Conservation (phyloP, 1,139 yeast species). For the Geotrichum restrictum region DNA sequence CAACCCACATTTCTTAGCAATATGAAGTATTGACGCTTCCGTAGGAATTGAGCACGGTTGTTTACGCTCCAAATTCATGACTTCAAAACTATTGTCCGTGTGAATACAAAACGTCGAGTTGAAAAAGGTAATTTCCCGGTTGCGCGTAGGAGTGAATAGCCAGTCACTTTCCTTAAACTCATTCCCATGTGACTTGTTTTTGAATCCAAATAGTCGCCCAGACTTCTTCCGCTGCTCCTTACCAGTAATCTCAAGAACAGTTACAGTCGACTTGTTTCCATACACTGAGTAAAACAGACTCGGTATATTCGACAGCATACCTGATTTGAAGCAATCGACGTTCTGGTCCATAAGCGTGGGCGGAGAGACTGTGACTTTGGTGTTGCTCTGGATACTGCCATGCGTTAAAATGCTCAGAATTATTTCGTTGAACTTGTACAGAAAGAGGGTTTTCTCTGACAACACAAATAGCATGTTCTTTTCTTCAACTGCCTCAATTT, state of each 20-base stretch:
- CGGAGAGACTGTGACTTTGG: conserved; percentile 13
- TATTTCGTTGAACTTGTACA: conserved; percentile 18
- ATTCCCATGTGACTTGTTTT: conserved; percentile 7
- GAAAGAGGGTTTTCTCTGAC: conserved; percentile 5
- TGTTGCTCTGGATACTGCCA: conserved; percentile 9
- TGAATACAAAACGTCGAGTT: conserved; percentile 19
- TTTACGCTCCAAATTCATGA: conserved; percentile 13
- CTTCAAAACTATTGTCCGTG: conserved; percentile 18
- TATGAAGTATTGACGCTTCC: neutral
- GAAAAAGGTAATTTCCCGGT: conserved; percentile 18
- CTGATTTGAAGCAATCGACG: conserved; percentile 20
- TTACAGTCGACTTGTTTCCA: conserved; percentile 15
- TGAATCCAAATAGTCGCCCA: conserved; percentile 9
- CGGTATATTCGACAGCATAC: conserved; percentile 9
- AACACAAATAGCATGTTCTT: conserved; percentile 18
- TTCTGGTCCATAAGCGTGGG: conserved; percentile 13
- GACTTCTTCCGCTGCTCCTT: conserved; percentile 10
- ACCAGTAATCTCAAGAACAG: conserved; percentile 13
- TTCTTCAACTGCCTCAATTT: conserved; percentile 17
- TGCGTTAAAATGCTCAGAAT: conserved; percentile 10
- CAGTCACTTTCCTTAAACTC: conserved; percentile 13
- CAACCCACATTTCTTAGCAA: conserved; percentile 4
- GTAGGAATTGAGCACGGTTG: conserved; percentile 14
- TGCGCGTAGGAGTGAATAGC: conserved; percentile 20
- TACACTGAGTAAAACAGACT: conserved; percentile 17